These are phyloP conservation scores for Trichoderma gracile DNA, from an alignment of 2,329 filamentous ascomycete species.

Conservation along the genomic window DNA sequence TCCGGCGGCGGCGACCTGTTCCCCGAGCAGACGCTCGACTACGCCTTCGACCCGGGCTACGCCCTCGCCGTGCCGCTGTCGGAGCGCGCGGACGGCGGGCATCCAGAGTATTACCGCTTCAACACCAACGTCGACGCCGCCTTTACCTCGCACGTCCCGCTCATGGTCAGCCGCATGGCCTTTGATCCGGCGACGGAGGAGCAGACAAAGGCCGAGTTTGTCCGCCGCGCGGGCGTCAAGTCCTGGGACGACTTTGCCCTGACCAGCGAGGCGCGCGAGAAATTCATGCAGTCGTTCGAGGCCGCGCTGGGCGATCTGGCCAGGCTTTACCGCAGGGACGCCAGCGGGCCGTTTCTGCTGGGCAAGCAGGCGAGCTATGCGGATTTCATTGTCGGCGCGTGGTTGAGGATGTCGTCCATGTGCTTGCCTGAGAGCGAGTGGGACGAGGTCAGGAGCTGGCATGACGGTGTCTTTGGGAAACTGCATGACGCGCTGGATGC, in stretches of 20 bases:
- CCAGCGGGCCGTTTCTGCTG: constrained; percentile 50
- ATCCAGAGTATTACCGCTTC: constrained; percentile 49
- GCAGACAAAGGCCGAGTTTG: constrained; percentile 48
- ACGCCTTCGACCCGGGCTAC: constrained; percentile 31
- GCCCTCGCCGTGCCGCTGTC: constrained; percentile 43
- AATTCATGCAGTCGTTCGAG: constrained; percentile 44
- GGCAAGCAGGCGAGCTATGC: constrained; percentile 51
- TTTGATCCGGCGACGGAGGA: constrained; percentile 53
- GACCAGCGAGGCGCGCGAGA: constrained; percentile 42
- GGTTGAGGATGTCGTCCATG: constrained; percentile 50
- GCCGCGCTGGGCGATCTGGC: constrained; percentile 45
- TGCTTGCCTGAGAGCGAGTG: constrained; percentile 49
- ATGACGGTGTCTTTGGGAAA: constrained; percentile 51
- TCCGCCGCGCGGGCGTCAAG: constrained; percentile 46
- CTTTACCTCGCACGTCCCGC: constrained; percentile 49
- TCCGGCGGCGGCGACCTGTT: constrained; percentile 51
- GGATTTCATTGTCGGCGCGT: constrained; percentile 58
- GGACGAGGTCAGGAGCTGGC: constrained; percentile 49
- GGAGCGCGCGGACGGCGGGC: constrained; percentile 33
- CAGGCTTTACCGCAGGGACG: constrained; percentile 42
- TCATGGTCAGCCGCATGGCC: constrained; percentile 47
- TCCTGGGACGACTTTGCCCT: constrained; percentile 49
- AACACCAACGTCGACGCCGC: constrained; percentile 56
- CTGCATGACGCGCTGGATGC: constrained; percentile 49
- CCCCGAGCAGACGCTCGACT: constrained; percentile 46